These are phyloP conservation scores for Primulina tabacum DNA, from an alignment of 257 asterid genomes.

Conservation along the genomic window DNA sequence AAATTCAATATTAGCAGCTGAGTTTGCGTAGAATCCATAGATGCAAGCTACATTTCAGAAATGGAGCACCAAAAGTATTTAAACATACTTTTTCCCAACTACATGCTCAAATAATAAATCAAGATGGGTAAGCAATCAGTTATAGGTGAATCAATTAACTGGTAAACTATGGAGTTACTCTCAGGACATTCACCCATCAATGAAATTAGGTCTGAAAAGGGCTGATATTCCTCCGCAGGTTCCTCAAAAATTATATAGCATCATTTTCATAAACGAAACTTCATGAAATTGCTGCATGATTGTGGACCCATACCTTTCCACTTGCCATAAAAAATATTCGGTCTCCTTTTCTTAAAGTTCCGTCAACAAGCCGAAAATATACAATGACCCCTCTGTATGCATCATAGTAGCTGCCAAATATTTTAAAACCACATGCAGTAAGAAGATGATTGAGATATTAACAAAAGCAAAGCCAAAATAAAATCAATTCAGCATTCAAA, in stretches of 20 bases:
- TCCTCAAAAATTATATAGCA: constrained; percentile 11
- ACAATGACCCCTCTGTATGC: constrained; percentile 95
- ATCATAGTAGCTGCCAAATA: constrained; percentile 80
- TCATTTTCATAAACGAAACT: constrained; percentile 8
- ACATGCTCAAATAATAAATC: constrained; percentile 14
- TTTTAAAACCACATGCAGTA: constrained; percentile 20
- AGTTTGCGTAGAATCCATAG: background rate
- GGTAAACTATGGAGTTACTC: background rate
- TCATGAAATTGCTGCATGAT: constrained; percentile 20
- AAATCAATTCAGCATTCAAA: constrained; percentile 1
- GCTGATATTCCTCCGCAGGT: background rate
- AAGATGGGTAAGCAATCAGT: background rate
- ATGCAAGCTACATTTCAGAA: constrained; percentile 21
- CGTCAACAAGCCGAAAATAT: constrained; percentile 91
- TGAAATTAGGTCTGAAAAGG: constrained; percentile 5
- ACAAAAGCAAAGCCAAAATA: constrained; percentile 8
- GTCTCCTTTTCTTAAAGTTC: constrained; percentile 81
- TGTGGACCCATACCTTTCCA: constrained; percentile 59
- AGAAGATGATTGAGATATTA: constrained; percentile 27
- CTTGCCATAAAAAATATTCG: constrained; percentile 93
- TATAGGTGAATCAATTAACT: background rate
- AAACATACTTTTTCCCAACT: constrained; percentile 8
- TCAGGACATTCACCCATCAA: background rate
- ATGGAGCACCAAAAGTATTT: constrained; percentile 5
- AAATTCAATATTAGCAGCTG: constrained; percentile 29